A percentile compares a stretch with the other conserved stretches of the same genome.
Conservation (phyloP, 192 early-diverging fungal genomes). For the Bifiguratus adelaidae region DNA sequence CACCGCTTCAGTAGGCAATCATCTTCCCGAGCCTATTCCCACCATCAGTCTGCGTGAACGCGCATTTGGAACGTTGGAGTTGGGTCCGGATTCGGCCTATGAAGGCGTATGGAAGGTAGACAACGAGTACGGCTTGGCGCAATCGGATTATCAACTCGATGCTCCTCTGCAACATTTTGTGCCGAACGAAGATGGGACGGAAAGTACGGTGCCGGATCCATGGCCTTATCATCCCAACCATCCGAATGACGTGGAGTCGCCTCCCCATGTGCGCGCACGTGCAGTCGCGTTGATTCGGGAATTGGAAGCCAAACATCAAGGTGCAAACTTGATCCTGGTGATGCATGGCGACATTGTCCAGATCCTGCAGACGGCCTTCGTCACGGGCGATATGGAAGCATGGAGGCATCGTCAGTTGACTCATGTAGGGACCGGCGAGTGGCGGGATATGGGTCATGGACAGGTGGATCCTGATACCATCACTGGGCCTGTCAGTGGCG, state of each 20-base stretch:
- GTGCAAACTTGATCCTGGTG: conserved; percentile 24
- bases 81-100: conserved; percentile 28
- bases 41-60: conserved; percentile 34
- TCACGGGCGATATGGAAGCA: conserved; percentile 13
- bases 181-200: conserved; percentile 10
- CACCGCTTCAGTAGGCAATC: conserved; percentile 1
- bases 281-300: conserved; percentile 15
- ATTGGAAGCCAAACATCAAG: conserved; percentile 16
- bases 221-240: no score
- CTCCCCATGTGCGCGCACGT: conserved; percentile 9
- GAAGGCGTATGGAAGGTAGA: conserved; percentile 30
- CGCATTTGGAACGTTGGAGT: conserved; percentile 44
- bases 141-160: no score
- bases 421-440: conserved; percentile 33
- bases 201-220: no score
- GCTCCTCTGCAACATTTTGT: no score
- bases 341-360: conserved; percentile 42
- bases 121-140: not conserved
- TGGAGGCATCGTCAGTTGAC: conserved; percentile 31
- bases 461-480: no score
- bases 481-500: no score
- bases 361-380: conserved; percentile 33
- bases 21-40: conserved; percentile 4
- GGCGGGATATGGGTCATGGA: conserved; percentile 12
- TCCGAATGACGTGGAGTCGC: conserved; percentile 6